phyloP scores from a whole-genome alignment of 176 grass and related monocot genomes.

The Rhynchospora pubera region DNA sequence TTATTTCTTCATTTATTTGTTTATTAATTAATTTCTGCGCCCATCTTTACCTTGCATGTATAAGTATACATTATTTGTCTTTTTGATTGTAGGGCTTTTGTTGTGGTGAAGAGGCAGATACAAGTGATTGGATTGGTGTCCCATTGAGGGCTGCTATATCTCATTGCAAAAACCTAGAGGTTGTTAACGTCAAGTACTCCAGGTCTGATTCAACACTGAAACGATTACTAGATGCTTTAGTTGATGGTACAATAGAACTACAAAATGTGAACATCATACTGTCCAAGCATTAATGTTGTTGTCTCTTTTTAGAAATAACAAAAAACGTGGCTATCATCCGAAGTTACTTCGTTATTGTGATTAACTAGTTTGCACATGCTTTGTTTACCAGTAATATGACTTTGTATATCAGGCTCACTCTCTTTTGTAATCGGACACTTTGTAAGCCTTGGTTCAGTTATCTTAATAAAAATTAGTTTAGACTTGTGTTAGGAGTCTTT shows the following conservation, averaged over 20 bases:
- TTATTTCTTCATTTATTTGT: neutral
- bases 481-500: too few relatives aligned
- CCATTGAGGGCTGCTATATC: neutral
- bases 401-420: too few relatives aligned
- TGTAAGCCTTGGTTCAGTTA: too few relatives aligned
- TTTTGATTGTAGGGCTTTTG: neutral
- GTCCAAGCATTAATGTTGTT: neutral
- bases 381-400: too few relatives aligned
- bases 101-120: neutral
- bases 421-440: too few relatives aligned
- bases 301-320: neutral
- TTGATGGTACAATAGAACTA: neutral
- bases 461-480: too few relatives aligned
- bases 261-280: neutral
- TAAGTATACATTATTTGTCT: neutral
- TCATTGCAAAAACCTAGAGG: neutral
- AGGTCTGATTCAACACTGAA: neutral
- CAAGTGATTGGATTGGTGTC: neutral
- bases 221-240: neutral
- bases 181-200: neutral
- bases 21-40: too few relatives aligned
- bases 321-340: too few relatives aligned
- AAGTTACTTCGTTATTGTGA: too few relatives aligned
- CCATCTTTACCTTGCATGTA: neutral
- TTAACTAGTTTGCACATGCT: too few relatives aligned